Conservation (phyloP, 768 basidiomycete species). For the Trametes cingulata region DNA sequence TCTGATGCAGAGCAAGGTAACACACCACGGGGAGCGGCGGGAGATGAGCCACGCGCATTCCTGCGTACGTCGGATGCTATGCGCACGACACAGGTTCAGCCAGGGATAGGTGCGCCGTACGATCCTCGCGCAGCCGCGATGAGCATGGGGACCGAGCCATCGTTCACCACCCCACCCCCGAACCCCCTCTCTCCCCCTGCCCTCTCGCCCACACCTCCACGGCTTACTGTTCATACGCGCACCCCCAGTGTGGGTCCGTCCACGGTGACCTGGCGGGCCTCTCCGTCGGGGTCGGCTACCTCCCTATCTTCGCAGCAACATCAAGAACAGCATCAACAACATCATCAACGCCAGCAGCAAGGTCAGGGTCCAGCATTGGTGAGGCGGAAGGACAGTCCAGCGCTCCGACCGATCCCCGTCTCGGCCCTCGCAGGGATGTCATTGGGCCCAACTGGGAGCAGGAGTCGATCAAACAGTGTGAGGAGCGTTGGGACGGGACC, state of each 20-base stretch:
- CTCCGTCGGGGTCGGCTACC: not conserved
- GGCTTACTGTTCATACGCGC: conserved; percentile 3
- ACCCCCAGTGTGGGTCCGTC: not conserved
- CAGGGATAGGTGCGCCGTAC: not conserved
- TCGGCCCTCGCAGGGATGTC: conserved; percentile 20
- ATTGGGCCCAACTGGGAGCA: conserved; percentile 8
- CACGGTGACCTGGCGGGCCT: not conserved
- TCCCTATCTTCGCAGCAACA: conserved; percentile 1
- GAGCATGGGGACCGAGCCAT: not conserved
- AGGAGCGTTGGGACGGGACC: conserved; percentile 14
- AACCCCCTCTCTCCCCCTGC: conserved; percentile 11
- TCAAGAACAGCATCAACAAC: not conserved
- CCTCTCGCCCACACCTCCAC: conserved; percentile 1
- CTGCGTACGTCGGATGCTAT: not conserved
- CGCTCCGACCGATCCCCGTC: conserved; percentile 24
- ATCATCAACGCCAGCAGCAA: not conserved
- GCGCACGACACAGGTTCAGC: conserved; percentile 6
- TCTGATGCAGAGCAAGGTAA: not conserved
- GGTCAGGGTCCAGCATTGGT: conserved; percentile 23
- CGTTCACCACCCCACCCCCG: conserved; percentile 7
- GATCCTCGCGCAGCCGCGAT: not conserved
- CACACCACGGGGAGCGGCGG: not conserved
- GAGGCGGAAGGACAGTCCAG: conserved; percentile 25
- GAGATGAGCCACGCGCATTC: not conserved
- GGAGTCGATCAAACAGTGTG: conserved; percentile 20